These are phyloP conservation scores for Wickerhamomyces bovis DNA, from an alignment of 805 yeast genomes.

Conservation along the genomic window DNA sequence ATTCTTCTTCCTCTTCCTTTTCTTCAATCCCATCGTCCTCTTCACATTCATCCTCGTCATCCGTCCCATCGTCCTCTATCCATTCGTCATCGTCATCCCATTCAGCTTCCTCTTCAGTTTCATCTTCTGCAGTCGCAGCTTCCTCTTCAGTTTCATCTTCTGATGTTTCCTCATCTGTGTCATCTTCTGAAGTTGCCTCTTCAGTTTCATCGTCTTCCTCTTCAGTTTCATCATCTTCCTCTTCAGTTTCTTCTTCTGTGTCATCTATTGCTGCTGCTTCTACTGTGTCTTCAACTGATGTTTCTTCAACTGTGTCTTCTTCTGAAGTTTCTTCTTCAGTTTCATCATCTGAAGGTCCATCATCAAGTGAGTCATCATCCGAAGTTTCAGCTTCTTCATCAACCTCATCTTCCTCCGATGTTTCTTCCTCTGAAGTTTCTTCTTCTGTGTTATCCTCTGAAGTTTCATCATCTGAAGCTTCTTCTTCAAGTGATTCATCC, in stretches of 20 bases:
- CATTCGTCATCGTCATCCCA: neutral
- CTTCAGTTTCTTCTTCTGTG: no score
- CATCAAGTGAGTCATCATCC: neutral
- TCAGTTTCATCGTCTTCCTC: neutral
- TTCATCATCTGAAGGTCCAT: neutral
- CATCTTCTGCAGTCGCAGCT: neutral
- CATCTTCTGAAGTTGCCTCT: no score
- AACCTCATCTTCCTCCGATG: no score
- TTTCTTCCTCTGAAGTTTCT: no score
- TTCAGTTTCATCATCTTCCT: neutral
- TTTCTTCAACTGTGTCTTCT: no score
- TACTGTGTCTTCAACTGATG: neutral
- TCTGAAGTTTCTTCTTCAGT: no score
- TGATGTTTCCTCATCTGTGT: neutral
- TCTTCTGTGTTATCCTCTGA: no score
- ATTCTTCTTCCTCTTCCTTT: neutral
- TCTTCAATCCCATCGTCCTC: neutral
- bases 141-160: neutral
- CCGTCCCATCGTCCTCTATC: neutral
- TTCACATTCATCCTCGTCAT: neutral
- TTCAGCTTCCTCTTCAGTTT: neutral
- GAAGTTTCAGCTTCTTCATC: no score
- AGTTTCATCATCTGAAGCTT: no score
- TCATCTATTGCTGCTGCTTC: no score
- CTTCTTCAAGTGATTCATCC: no score